phyloP scores from a whole-genome alignment of 1,139 yeast genomes.

The Wickerhamomyces sp. region DNA sequence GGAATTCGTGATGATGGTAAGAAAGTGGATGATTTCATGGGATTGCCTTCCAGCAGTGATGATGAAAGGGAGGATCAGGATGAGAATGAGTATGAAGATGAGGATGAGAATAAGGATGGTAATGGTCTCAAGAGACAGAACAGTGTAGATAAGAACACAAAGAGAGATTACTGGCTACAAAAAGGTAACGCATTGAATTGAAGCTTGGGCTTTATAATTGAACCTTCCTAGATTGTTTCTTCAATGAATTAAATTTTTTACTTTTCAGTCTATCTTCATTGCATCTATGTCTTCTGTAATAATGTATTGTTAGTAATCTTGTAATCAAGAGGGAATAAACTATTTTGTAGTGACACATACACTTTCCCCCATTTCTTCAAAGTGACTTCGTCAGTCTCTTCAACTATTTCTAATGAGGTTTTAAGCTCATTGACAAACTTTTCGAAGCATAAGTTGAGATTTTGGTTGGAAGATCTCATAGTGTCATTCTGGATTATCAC shows the following conservation, averaged over 20 bases:
- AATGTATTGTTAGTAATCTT: background rate
- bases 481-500: conserved; percentile 60
- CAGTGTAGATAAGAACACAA: conserved; percentile 30
- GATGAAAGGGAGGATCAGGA: conserved; percentile 19
- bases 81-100: conserved; percentile 14
- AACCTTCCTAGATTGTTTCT: conserved; percentile 39
- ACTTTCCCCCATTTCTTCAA: conserved; percentile 53
- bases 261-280: conserved; percentile 45
- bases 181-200: conserved; percentile 30
- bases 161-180: conserved; percentile 41
- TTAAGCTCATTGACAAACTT: conserved; percentile 55
- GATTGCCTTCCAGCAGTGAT: conserved; percentile 24
- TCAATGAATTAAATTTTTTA: conserved; percentile 52
- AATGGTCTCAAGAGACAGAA: conserved; percentile 8
- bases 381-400: conserved; percentile 47
- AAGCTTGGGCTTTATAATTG: background rate
- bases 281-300: conserved; percentile 30
- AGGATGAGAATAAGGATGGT: conserved; percentile 13
- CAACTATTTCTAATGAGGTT: conserved; percentile 42
- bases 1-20: conserved; percentile 14
- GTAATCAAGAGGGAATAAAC: no score
- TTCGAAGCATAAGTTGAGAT: conserved; percentile 53
- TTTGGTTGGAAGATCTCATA: conserved; percentile 54
- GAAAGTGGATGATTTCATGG: conserved; percentile 31
- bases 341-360: background rate